A percentile compares a stretch with the other conserved stretches of the same genome.
Conservation (phyloP, 176 grass and related monocot species). For the Raddia guianensis region DNA sequence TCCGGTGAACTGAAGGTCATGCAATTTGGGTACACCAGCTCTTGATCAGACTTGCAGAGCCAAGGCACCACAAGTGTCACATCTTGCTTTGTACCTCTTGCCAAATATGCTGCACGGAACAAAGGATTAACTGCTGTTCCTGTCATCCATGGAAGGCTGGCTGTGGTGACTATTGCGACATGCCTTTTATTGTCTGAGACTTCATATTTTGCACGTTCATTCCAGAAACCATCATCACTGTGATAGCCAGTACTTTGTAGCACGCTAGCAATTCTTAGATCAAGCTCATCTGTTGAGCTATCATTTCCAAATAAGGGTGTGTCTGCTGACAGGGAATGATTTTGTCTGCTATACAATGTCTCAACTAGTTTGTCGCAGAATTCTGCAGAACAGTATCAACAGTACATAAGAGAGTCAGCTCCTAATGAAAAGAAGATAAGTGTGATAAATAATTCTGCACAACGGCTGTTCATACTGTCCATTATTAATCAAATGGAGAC, state of each 20-base stretch:
- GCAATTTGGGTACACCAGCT: constrained; percentile 79
- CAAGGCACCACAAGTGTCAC: constrained; percentile 81
- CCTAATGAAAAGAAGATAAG: not conserved
- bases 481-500: too few species aligned
- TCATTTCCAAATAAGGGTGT: constrained; percentile 51
- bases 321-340: constrained; percentile 51
- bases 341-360: constrained; percentile 55
- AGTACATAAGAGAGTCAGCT: not conserved
- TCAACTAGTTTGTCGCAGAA: constrained; percentile 63
- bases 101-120: constrained; percentile 81
- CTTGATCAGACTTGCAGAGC: constrained; percentile 76
- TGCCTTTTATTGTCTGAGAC: constrained; percentile 58
- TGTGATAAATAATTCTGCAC: too few species aligned
- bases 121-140: constrained; percentile 93
- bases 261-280: constrained; percentile 72
- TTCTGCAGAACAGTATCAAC: constrained; percentile 50
- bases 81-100: constrained; percentile 71
- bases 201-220: constrained; percentile 49
- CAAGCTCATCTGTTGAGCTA: constrained; percentile 61
- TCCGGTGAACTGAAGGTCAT: constrained; percentile 69
- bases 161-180: constrained; percentile 82
- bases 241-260: constrained; percentile 59
- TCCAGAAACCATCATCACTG: constrained; percentile 43
- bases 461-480: too few species aligned
- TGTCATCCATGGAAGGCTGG: constrained; percentile 91